phyloP scores from a whole-genome alignment of 2,329 filamentous ascomycete species.

The Aspergillus fischeri region DNA sequence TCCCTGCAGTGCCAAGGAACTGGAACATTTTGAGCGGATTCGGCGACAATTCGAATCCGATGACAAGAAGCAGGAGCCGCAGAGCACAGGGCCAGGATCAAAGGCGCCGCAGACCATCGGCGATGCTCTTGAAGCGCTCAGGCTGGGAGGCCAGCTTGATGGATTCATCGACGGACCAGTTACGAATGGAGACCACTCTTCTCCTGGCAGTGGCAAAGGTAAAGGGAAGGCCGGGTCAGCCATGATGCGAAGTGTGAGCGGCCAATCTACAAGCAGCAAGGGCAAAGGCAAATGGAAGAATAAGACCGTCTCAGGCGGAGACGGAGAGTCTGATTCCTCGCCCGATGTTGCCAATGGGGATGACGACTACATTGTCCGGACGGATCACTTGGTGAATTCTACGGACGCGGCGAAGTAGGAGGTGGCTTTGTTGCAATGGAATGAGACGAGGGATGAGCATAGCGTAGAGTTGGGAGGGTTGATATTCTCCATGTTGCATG shows the following conservation, averaged over 20 bases:
- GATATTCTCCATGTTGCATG: neutral
- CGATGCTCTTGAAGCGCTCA: conserved; percentile 36
- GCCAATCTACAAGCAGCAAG: conserved; percentile 28
- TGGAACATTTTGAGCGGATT: conserved; percentile 85
- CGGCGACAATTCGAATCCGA: conserved; percentile 72
- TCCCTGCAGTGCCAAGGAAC: conserved; percentile 68
- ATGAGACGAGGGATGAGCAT: no score
- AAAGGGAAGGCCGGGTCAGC: conserved; percentile 28
- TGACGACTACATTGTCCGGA: conserved; percentile 38
- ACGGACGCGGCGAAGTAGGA: conserved; percentile 8
- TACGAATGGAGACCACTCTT: conserved; percentile 22
- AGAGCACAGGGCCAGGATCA: conserved; percentile 4
- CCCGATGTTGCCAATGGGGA: conserved; percentile 28
- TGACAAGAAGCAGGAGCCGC: conserved; percentile 40
- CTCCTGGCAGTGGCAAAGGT: conserved; percentile 24
- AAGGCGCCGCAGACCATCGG: conserved; percentile 32
- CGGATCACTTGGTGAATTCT: conserved; percentile 28
- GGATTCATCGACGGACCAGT: conserved; percentile 18
- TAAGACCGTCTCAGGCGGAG: conserved; percentile 22
- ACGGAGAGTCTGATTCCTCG: conserved; percentile 35
- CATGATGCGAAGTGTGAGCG: conserved; percentile 25
- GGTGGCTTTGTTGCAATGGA: neutral
- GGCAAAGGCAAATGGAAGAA: conserved; percentile 23
- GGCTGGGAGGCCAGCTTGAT: conserved; percentile 18
- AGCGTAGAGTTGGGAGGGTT: neutral